These are phyloP conservation scores for Dryadomyces quercus-mongolicae DNA, from an alignment of 2,329 filamentous ascomycete genomes.

Conservation along the genomic window DNA sequence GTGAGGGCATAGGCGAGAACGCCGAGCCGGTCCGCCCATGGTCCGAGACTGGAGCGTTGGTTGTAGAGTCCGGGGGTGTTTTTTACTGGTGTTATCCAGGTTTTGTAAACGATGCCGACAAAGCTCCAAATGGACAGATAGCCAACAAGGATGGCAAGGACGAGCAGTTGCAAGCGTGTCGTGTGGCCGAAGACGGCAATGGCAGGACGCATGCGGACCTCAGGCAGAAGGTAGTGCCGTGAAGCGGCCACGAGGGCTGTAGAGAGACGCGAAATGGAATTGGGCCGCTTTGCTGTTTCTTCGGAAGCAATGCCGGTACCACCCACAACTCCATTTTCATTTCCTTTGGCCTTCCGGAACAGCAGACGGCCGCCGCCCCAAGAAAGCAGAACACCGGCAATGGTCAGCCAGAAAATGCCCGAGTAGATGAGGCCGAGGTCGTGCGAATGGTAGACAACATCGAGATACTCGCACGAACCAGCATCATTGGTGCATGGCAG, in stretches of 20 bases:
- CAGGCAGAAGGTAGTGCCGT: conserved; percentile 47
- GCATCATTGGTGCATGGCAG: conserved; percentile 32
- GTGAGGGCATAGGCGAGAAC: conserved; percentile 63
- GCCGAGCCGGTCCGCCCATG: conserved; percentile 58
- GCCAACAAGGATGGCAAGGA: conserved; percentile 41
- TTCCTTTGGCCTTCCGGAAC: neutral
- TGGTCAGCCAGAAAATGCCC: conserved; percentile 36
- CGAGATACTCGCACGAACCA: conserved; percentile 37
- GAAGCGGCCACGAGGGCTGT: conserved; percentile 22
- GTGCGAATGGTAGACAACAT: conserved; percentile 36
- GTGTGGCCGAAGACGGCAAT: conserved; percentile 49
- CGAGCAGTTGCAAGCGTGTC: conserved; percentile 53
- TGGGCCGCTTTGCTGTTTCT: neutral
- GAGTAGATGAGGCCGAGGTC: conserved; percentile 37
- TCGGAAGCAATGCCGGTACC: neutral
- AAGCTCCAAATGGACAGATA: conserved; percentile 61
- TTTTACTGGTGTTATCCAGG: conserved; percentile 58
- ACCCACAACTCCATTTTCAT: neutral
- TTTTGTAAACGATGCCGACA: conserved; percentile 54
- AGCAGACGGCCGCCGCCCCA: conserved; percentile 19
- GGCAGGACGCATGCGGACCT: conserved; percentile 29
- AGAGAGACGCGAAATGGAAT: neutral
- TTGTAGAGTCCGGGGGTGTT: conserved; percentile 42
- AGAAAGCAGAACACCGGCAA: conserved; percentile 29
- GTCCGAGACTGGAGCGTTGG: conserved; percentile 52